Conservation (phyloP, 306 rosid species). For the Oemleria cerasiformis region DNA sequence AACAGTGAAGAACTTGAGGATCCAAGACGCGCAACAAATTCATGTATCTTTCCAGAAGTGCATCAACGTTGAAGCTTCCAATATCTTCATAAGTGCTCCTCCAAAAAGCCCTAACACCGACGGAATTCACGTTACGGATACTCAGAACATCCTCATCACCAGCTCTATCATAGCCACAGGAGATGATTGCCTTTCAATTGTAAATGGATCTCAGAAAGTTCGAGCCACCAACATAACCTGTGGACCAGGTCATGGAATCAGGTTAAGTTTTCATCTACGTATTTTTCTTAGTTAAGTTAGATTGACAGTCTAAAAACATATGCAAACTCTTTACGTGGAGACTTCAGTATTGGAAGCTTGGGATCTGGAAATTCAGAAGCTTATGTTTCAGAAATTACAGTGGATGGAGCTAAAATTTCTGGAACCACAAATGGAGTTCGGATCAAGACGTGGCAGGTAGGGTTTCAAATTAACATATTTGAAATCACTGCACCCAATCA, state of each 20-base stretch:
- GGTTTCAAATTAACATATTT: not conserved
- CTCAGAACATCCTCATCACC: slow-evolving; percentile 54
- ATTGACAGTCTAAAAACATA: not conserved
- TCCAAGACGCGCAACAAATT: slow-evolving; percentile 59
- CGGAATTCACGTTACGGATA: slow-evolving; percentile 70
- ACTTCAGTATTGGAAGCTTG: slow-evolving; percentile 69
- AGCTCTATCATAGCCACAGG: slow-evolving; percentile 62
- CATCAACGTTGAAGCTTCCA: slow-evolving; percentile 38
- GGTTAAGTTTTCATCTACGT: slow-evolving; percentile 36
- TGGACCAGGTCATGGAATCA: slow-evolving; percentile 79
- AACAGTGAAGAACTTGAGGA: slow-evolving; percentile 37
- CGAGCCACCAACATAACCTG: slow-evolving; percentile 46
- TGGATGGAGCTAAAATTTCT: slow-evolving; percentile 48
- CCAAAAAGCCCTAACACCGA: slow-evolving; percentile 72
- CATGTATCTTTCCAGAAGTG: slow-evolving; percentile 52
- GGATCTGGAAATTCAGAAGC: slow-evolving; percentile 54
- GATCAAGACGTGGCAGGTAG: slow-evolving; percentile 68
- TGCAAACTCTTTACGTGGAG: no score
- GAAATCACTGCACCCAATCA: no score
- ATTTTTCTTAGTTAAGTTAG: no score
- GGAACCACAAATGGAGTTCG: slow-evolving; percentile 79
- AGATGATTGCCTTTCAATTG: slow-evolving; percentile 64
- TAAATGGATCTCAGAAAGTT: slow-evolving; percentile 46
- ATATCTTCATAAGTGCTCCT: slow-evolving; percentile 50
- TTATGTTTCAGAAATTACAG: slow-evolving; percentile 47